Conservation (phyloP, 805 yeast genomes). For the Brettanomyces naardenensis region DNA sequence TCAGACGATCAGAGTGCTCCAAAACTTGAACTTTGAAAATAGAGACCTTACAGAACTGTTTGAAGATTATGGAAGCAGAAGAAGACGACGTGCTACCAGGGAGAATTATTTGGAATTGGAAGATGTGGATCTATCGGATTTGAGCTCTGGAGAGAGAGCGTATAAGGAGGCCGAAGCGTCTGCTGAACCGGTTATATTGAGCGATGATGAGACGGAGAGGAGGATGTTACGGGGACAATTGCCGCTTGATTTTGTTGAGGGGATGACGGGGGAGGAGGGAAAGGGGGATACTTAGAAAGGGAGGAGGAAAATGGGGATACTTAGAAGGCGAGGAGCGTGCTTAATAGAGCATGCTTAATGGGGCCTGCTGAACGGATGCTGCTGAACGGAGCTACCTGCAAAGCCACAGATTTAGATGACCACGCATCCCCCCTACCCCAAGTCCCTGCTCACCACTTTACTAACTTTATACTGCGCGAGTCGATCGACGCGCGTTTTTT, state of each 20-base stretch:
- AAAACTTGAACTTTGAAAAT: slow-evolving; percentile 6
- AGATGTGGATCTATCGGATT: slow-evolving; percentile 2
- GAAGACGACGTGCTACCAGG: slow-evolving; percentile 2
- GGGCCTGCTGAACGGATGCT: too few relatives aligned
- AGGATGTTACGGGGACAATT: slow-evolving; percentile 4
- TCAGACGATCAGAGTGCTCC: neutral
- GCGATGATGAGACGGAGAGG: slow-evolving; percentile 6
- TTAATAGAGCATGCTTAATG: too few relatives aligned
- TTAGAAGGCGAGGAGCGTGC: too few relatives aligned
- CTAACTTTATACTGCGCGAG: too few relatives aligned
- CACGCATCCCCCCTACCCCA: too few relatives aligned
- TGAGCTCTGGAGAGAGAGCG: slow-evolving; percentile 1
- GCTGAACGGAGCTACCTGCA: too few relatives aligned
- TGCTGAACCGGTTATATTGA: slow-evolving; percentile 6
- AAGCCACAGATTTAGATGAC: too few relatives aligned
- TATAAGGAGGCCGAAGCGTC: slow-evolving; percentile 5
- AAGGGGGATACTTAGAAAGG: too few relatives aligned
- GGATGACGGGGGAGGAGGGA: neutral
- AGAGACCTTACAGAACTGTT: slow-evolving; percentile 3
- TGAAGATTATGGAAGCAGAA: slow-evolving; percentile 1
- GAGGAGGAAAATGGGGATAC: too few relatives aligned
- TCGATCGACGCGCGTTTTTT: too few relatives aligned
- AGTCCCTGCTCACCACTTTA: too few relatives aligned
- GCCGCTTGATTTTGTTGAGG: slow-evolving; percentile 1
- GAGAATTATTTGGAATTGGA: slow-evolving; percentile 1